Base-by-base conservation (phyloP, 768 basidiomycete species). In the Psilocybe cubensis region DNA sequence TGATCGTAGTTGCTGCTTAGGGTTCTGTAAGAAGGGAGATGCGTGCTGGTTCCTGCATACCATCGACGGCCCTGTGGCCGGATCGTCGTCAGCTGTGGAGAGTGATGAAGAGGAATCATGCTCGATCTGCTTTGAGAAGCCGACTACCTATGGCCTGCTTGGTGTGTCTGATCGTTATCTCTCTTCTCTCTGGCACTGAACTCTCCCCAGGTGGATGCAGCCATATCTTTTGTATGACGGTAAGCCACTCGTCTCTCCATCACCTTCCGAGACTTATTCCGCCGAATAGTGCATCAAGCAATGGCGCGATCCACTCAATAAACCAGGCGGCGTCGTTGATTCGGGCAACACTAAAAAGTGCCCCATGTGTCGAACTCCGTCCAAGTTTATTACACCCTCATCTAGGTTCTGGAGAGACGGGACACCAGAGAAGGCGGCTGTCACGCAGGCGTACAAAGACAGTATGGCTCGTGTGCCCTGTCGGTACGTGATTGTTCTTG, bases 31-130 rank as follows among this genome's bases (percentile, higher is more conserved):
- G 60, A 76, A 82, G 28, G 91, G 88, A 11, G 83, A 83, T 43
- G 70, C 73, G 29, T 94, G 92, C 68, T 92, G 91, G 92, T 94
- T 92, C 71, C 68, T 74, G 28, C 91, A 94, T 65, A 75, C 71
- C 51, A 42, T 56, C 5, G 41, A 63, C 38, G 10, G 29, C 74
- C 25, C 69, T 66, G 42, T 51, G 62, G 23, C 44, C 48, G n/a
- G 64, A 46, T 20, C 50, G 35, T 38, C 54, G 28, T 51, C 54
- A n/a, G 42, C 50, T 7, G 47, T 60, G 1, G 70, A 68, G 4
- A 73, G 72, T 14, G 75, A 77, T 3, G 82, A 79, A 27, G 79
- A 85, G 7, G 78, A 82, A 41, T 63, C 76, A 3, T 93, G 92
- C 64, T 83, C 83, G 18, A 88, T 93, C 48, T 93, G 91, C 67